Evolutionary conservation across 441 rosid species (phyloP).

Genomic region (Corymbia calophylla): DNA sequence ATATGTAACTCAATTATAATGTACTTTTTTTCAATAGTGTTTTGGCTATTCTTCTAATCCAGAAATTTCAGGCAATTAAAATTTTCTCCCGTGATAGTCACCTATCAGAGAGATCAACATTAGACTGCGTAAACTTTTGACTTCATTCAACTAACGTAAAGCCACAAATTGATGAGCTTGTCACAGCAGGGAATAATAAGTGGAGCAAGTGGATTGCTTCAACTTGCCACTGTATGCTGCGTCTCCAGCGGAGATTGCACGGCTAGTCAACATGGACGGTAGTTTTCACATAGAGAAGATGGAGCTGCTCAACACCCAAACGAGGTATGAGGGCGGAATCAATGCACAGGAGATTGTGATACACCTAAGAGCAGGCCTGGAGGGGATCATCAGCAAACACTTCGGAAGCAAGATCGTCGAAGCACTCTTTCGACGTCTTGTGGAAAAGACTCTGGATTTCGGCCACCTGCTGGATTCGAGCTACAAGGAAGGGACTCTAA

Average conservation of each 20-base stretch:
- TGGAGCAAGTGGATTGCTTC: neutral
- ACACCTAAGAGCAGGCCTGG: neutral
- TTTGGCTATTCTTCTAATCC: neutral
- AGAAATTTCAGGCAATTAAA: neutral
- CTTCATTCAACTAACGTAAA: neutral
- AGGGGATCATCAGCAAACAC: neutral
- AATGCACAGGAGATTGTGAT: neutral
- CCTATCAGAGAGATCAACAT: too few species aligned
- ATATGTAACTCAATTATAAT: neutral
- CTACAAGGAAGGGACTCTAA: neutral
- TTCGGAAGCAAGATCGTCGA: neutral
- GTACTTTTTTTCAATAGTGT: neutral
- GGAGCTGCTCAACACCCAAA: neutral
- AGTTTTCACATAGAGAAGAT: neutral
- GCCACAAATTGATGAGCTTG: neutral
- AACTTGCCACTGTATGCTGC: neutral
- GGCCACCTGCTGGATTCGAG: neutral
- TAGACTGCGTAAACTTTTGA: neutral
- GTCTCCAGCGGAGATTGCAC: neutral
- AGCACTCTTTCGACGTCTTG: neutral
- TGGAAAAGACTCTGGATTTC: neutral
- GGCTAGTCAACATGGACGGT: neutral
- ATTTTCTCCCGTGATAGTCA: too few species aligned
- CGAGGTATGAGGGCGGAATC: neutral
- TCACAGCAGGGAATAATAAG: neutral